phyloP scores from a whole-genome alignment of 768 basidiomycete genomes.

The Tricholoma furcatifolium region DNA sequence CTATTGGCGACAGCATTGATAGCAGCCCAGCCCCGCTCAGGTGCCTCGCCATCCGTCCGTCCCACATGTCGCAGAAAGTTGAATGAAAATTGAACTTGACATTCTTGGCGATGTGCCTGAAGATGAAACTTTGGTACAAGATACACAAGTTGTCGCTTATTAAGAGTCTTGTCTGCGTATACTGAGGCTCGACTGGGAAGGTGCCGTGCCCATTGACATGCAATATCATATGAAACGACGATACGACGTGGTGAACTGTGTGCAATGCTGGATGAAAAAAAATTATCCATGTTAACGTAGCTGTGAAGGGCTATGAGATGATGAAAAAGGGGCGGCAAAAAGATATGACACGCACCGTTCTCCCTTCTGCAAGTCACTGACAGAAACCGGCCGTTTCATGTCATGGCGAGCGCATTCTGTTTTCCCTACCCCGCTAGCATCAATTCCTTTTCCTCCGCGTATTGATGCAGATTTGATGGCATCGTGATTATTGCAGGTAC shows the following conservation, averaged over 20 bases:
- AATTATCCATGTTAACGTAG: slow-evolving; percentile 24
- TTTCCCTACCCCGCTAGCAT: slow-evolving; percentile 21
- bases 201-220: too few relatives aligned
- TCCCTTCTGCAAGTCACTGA: slow-evolving; percentile 13
- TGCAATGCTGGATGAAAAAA: slow-evolving; percentile 19
- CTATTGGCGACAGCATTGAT: too few relatives aligned
- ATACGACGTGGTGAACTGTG: slow-evolving; percentile 15
- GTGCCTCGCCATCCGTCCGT: too few relatives aligned
- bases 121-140: too few relatives aligned
- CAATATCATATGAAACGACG: too few relatives aligned
- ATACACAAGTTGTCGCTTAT: background rate
- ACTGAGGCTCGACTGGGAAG: too few relatives aligned
- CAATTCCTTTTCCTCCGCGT: too few relatives aligned
- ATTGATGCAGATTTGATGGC: too few relatives aligned
- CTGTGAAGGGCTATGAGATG: slow-evolving; percentile 1
- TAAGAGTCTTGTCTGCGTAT: slow-evolving; percentile 25
- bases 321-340: background rate
- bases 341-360: slow-evolving; percentile 3
- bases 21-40: too few relatives aligned
- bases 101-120: too few relatives aligned
- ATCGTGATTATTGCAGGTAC: slow-evolving; percentile 18
- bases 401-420: slow-evolving; percentile 19
- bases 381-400: slow-evolving; percentile 16
- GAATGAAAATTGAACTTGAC: too few relatives aligned
- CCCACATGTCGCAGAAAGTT: too few relatives aligned